Base-by-base conservation (phyloP, 2,329 filamentous ascomycete species). In the Orbilia brochopaga region DNA sequence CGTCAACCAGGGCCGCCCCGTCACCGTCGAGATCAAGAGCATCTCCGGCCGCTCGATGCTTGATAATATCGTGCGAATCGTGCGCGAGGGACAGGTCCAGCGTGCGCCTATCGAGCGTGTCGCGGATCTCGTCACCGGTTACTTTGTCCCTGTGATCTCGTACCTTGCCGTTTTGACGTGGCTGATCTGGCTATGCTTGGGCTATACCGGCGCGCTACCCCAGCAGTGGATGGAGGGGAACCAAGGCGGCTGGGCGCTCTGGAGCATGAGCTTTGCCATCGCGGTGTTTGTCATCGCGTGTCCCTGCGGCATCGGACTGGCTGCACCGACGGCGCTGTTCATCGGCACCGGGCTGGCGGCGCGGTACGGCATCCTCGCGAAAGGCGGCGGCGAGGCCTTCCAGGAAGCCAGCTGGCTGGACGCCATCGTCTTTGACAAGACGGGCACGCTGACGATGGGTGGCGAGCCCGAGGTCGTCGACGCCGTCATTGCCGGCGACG, bases 251-350 rank as follows among this genome's bases (percentile, higher is more conserved):
- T 90, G 87, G 85, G 83, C 85, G 0, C 84, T 88, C 1, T 93
- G 90, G 82, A 88, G 89, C 1, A 83, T 94, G 50, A 87, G 90
- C 74, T 94, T 93, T 82, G 89, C 85, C 1, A 87, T 87, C 58
- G 83, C 85, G 6, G 84, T 86, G 19, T 85, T 87, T 64, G 83
- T 87, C 27, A 82, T 86, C 51, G 85, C 85, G 0, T 87, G 85
- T 74, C 85, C 85, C n/a, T 87, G 85, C 75, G 85, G 85, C 11
- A 82, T 87, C 53, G 85, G 83, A 21, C 81, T 87, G 17, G 85
- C 85, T 23, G 84, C 85, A 11, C 85, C 85, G 1, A 86, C 85
- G 3, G 85, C 85, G 10, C 77, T 87, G 1, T 85, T 85, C 61
- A 84, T 87, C 52, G 85, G 84, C 37, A 83, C 84, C 32, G 85